Conservation (phyloP, 331 rosid genomes). For the Telfairia occidentalis region DNA sequence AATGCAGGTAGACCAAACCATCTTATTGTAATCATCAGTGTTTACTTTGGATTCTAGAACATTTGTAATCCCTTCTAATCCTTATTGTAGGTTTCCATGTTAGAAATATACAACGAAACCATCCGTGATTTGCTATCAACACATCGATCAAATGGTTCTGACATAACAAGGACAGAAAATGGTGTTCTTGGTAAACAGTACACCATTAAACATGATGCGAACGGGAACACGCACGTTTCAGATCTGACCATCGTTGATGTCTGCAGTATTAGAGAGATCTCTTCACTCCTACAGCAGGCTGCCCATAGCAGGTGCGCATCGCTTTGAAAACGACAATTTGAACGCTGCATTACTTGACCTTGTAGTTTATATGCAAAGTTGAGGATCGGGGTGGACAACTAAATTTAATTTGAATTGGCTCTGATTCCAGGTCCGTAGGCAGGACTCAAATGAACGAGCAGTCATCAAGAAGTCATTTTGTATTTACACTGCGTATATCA, state of each 20-base stretch:
- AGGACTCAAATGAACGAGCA: slow-evolving; percentile 88
- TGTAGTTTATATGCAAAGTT: not conserved
- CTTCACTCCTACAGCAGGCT: slow-evolving; percentile 52
- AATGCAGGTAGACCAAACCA: slow-evolving; percentile 55
- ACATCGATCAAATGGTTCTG: slow-evolving; percentile 37
- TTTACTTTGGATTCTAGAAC: not conserved
- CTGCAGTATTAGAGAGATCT: slow-evolving; percentile 39
- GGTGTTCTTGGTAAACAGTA: slow-evolving; percentile 54
- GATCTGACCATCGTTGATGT: slow-evolving; percentile 75
- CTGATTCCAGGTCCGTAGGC: slow-evolving; percentile 62
- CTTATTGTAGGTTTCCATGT: slow-evolving; percentile 50
- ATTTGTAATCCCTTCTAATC: not conserved
- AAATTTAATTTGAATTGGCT: not conserved
- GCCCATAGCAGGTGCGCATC: slow-evolving; percentile 62
- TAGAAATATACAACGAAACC: slow-evolving; percentile 78
- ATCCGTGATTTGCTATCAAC: slow-evolving; percentile 65
- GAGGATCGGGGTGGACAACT: not conserved
- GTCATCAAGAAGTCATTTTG: slow-evolving; percentile 87
- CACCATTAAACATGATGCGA: slow-evolving; percentile 72
- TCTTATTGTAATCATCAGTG: not conserved
- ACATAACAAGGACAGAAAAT: slow-evolving; percentile 35
- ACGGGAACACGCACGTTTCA: slow-evolving; percentile 73
- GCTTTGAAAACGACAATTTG: not conserved
- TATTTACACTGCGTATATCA: slow-evolving; percentile 72
- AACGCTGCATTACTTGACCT: not conserved